Evolutionary conservation across 305 asterid genomes (phyloP).

Genomic region (Fraxinus baroniana): DNA sequence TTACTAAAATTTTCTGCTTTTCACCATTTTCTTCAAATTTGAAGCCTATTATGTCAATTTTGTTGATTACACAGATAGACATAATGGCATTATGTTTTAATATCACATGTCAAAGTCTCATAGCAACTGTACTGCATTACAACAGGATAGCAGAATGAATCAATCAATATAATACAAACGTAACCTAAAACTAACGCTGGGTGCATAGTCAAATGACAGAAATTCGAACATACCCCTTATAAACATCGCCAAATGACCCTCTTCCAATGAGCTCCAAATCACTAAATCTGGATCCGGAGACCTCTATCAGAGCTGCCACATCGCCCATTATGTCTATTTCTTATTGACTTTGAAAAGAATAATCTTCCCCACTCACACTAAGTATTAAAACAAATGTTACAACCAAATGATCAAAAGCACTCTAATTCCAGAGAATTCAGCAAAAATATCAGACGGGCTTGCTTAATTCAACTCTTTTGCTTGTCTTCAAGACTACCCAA

Average conservation of each 20-base stretch:
- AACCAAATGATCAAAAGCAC: constrained; percentile 27
- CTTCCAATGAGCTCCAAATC: constrained; percentile 90
- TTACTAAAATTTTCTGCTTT: background rate
- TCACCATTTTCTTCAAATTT: background rate
- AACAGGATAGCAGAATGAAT: constrained; percentile 6
- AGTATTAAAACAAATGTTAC: constrained; percentile 22
- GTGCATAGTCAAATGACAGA: constrained; percentile 9
- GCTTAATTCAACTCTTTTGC: constrained; percentile 22
- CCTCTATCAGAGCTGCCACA: constrained; percentile 72
- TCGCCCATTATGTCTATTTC: constrained; percentile 56
- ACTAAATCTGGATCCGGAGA: constrained; percentile 77
- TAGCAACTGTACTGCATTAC: background rate
- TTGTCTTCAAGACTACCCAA: constrained; percentile 9
- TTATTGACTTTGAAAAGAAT: background rate
- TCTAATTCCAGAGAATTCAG: constrained; percentile 12
- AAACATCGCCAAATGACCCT: constrained; percentile 95
- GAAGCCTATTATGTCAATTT: background rate
- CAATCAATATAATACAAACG: background rate
- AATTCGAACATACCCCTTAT: constrained; percentile 64
- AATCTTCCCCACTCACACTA: constrained; percentile 27
- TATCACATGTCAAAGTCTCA: background rate
- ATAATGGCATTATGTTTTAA: background rate
- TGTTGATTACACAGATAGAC: background rate
- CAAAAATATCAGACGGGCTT: constrained; percentile 19
- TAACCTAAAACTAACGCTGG: constrained; percentile 17